These are phyloP conservation scores for Pseudozyma flocculosa DNA, from an alignment of 1,284 basidiomycete genomes.

Conservation along the genomic window DNA sequence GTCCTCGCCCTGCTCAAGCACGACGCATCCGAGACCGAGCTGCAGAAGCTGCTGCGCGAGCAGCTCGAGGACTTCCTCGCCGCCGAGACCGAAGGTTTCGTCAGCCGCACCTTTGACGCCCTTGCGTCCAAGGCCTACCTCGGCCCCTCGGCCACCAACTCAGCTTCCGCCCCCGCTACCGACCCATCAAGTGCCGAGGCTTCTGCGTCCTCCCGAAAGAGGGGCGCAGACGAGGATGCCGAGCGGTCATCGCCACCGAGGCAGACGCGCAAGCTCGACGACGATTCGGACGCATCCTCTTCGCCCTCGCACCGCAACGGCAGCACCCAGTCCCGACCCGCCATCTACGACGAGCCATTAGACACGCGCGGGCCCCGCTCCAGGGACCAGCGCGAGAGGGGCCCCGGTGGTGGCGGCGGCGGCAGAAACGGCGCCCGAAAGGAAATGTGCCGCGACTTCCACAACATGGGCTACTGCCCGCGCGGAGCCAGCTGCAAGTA, in stretches of 20 bases:
- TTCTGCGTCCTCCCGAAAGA: slow-evolving; percentile 27
- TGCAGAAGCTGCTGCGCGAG: slow-evolving; percentile 72
- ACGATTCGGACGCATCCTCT: slow-evolving; percentile 3
- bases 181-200: slow-evolving; percentile 10
- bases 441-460: slow-evolving; percentile 53
- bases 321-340: too few relatives aligned
- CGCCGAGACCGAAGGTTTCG: slow-evolving; percentile 76
- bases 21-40: slow-evolving; percentile 77
- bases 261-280: slow-evolving; percentile 23
- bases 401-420: not conserved
- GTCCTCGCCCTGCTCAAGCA: slow-evolving; percentile 91
- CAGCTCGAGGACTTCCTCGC: slow-evolving; percentile 91
- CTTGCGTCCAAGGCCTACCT: slow-evolving; percentile 52
- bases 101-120: slow-evolving; percentile 78
- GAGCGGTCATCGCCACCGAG: slow-evolving; percentile 23
- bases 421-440: slow-evolving; percentile 12
- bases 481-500: slow-evolving; percentile 87
- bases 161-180: slow-evolving; percentile 4
- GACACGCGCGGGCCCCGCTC: not conserved
- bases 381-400: not conserved
- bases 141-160: slow-evolving; percentile 6
- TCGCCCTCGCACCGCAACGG: too few relatives aligned
- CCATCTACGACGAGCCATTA: too few relatives aligned
- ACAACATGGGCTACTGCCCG: slow-evolving; percentile 70
- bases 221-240: slow-evolving; percentile 34